Evolutionary conservation across 345 rosid species (phyloP).

Genomic region (Atalantia buxifolia): DNA sequence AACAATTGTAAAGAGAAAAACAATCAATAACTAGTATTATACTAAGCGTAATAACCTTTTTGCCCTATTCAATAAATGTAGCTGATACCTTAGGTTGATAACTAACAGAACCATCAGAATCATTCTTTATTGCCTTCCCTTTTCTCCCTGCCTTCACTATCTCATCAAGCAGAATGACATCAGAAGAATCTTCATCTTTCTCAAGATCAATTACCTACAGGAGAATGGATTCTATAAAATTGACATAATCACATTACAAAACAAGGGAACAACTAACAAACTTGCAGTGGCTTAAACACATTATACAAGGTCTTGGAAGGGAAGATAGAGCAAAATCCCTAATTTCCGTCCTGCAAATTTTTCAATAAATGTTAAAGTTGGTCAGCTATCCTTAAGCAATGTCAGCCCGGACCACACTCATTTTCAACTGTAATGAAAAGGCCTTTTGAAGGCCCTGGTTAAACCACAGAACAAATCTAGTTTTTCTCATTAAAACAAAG

Average conservation of each 20-base stretch:
- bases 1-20: neutral
- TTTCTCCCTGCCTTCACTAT: constrained; percentile 40
- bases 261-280: neutral
- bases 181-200: constrained; percentile 43
- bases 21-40: constrained; percentile 6
- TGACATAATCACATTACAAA: neutral
- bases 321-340: neutral
- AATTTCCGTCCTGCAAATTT: neutral
- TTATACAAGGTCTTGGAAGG: neutral
- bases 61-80: neutral
- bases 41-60: neutral
- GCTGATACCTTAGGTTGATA: constrained; percentile 26
- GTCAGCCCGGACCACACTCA: neutral
- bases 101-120: constrained; percentile 18
- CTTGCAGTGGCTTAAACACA: neutral
- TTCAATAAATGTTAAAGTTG: neutral
- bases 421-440: neutral
- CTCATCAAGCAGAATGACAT: constrained; percentile 34
- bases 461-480: neutral
- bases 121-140: constrained; percentile 56
- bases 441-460: neutral
- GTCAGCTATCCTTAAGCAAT: neutral
- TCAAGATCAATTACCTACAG: constrained; percentile 62
- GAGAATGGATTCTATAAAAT: constrained; percentile 9
- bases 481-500: neutral